Percentiles rank a stretch among this genome's conserved stretches.
phyloP scores from a whole-genome alignment of 1,284 basidiomycete species.

The Sporisorium scitamineum region DNA sequence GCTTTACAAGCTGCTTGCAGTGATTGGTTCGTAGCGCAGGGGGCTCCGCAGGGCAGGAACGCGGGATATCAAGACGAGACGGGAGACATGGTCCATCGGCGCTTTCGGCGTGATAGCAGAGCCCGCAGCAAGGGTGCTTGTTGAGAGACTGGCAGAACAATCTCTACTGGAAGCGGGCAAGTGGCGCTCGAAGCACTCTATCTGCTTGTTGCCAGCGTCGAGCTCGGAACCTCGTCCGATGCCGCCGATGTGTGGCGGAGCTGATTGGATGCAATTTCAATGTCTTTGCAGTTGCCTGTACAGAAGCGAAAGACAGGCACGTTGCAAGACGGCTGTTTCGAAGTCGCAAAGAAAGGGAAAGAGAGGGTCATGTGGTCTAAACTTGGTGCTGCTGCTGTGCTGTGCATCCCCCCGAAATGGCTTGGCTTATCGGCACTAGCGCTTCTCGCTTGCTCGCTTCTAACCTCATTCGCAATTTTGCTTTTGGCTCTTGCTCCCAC shows the following conservation, averaged over 20 bases:
- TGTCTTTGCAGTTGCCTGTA: too few relatives aligned
- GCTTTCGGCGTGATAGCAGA: constrained; percentile 35
- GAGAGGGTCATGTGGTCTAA: neutral
- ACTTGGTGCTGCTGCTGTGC: neutral
- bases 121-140: neutral
- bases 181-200: too few relatives aligned
- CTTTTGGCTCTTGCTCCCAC: neutral
- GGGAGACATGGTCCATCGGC: constrained; percentile 8
- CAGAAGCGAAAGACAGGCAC: neutral
- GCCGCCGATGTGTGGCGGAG: constrained; percentile 10
- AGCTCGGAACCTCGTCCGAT: constrained; percentile 14
- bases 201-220: neutral
- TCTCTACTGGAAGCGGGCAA: too few relatives aligned
- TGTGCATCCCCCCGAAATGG: neutral
- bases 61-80: neutral
- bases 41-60: neutral
- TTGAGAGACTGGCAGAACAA: too few relatives aligned
- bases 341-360: neutral
- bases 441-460: neutral
- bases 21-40: neutral
- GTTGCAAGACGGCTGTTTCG: neutral
- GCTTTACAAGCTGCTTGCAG: neutral
- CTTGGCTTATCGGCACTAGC: constrained; percentile 1
- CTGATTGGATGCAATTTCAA: neutral
- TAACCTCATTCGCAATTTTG: too few relatives aligned